Conservation (phyloP, 164 flowering plant species). For the Vitis cinerea region DNA sequence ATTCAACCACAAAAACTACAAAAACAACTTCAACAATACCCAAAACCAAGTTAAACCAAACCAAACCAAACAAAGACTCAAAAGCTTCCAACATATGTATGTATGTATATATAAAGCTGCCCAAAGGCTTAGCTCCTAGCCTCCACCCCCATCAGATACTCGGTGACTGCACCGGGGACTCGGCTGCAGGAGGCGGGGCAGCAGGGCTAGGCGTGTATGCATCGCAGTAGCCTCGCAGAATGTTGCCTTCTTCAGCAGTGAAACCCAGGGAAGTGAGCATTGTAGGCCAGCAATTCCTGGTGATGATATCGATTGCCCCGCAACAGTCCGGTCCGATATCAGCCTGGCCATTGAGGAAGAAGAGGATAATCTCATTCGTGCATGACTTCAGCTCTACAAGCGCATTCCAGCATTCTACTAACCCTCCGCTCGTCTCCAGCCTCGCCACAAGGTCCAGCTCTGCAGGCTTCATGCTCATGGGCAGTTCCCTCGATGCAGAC, state of each 20-base stretch:
- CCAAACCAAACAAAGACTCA: too few species aligned
- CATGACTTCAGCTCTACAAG: slow-evolving; percentile 45
- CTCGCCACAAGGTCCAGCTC: slow-evolving; percentile 7
- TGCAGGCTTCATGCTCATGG: not conserved
- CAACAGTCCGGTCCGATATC: slow-evolving; percentile 38
- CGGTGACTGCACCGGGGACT: not conserved
- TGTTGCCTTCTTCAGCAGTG: slow-evolving; percentile 36
- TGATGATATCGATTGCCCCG: slow-evolving; percentile 28
- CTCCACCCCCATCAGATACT: too few species aligned
- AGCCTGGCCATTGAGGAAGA: slow-evolving; percentile 35
- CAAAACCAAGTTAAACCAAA: too few species aligned
- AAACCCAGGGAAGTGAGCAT: slow-evolving; percentile 40
- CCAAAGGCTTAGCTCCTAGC: too few species aligned
- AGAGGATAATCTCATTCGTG: slow-evolving; percentile 34
- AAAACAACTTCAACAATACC: too few species aligned
- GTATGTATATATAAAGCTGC: too few species aligned
- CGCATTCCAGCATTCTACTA: slow-evolving; percentile 44
- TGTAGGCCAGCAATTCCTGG: slow-evolving; percentile 43
- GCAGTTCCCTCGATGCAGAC: not conserved
- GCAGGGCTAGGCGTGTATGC: slow-evolving; percentile 1
- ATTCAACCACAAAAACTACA: too few species aligned
- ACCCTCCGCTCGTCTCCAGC: slow-evolving; percentile 13
- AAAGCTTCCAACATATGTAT: too few species aligned
- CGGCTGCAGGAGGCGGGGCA: not conserved
- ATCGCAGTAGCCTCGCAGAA: slow-evolving; percentile 43